Percentiles rank a stretch among this genome's conserved stretches.
Evolutionary conservation across 768 basidiomycete genomes (phyloP).

Genomic region (Russula foetens): DNA sequence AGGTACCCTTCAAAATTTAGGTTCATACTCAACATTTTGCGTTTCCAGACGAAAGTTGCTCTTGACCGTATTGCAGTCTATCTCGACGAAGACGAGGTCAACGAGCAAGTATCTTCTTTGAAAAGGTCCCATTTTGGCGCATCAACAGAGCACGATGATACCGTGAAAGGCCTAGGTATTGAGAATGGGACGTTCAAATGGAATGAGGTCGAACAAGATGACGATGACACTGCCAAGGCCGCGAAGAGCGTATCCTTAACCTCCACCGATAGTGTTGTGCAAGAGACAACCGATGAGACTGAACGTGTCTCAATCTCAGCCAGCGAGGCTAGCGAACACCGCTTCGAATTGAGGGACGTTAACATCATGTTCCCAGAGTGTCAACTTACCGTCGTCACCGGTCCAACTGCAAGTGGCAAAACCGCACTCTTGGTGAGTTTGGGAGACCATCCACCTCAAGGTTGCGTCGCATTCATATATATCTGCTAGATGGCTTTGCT

Average conservation of each 20-base stretch:
- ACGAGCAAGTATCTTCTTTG: conserved; percentile 49
- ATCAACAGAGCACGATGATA: conserved; percentile 19
- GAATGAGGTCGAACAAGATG: conserved; percentile 39
- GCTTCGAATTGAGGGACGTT: conserved; percentile 63
- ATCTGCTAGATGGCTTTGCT: conserved; percentile 51
- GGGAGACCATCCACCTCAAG: not conserved
- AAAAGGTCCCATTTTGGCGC: conserved; percentile 31
- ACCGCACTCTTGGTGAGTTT: conserved; percentile 59
- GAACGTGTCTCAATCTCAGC: conserved; percentile 20
- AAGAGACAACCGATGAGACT: conserved; percentile 20
- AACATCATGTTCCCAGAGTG: conserved; percentile 65
- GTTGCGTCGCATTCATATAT: not conserved
- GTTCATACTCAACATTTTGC: not conserved
- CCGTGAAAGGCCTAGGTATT: conserved; percentile 37
- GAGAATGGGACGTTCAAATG: conserved; percentile 47
- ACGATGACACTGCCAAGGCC: conserved; percentile 21
- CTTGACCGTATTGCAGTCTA: conserved; percentile 53
- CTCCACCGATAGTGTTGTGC: conserved; percentile 6
- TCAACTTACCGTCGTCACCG: conserved; percentile 61
- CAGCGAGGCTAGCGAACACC: conserved; percentile 30
- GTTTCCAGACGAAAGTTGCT: conserved; percentile 42
- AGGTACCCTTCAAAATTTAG: not conserved
- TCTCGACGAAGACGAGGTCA: conserved; percentile 55
- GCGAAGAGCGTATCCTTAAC: not conserved
- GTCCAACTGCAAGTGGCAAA: conserved; percentile 79